phyloP scores from a whole-genome alignment of 495 filamentous ascomycete species.

The Immersiella caudata region DNA sequence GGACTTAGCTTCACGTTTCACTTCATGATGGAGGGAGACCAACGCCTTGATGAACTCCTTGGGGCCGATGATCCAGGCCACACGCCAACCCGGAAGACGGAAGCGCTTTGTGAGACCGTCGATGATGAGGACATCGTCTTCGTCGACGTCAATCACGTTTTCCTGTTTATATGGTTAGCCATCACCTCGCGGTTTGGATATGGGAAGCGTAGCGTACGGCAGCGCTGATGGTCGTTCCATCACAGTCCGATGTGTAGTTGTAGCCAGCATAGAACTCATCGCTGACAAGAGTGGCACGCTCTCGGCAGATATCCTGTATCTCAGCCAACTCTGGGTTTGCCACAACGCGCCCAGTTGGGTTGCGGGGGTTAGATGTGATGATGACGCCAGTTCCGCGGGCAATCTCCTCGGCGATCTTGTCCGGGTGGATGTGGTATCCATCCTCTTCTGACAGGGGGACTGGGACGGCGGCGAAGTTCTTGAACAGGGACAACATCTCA shows the following conservation, averaged over 20 bases:
- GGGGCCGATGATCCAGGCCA: slow-evolving; percentile 93
- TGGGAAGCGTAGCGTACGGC: slow-evolving; percentile 52
- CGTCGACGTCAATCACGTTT: slow-evolving; percentile 73
- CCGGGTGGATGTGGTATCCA: slow-evolving; percentile 85
- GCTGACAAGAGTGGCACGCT: slow-evolving; percentile 86
- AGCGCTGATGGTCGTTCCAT: slow-evolving; percentile 82
- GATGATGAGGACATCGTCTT: slow-evolving; percentile 82
- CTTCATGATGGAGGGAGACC: background rate
- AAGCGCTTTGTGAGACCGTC: slow-evolving; percentile 97
- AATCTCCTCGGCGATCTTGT: slow-evolving; percentile 90
- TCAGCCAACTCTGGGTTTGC: slow-evolving; percentile 76
- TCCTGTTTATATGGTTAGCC: slow-evolving; percentile 39
- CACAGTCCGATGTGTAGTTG: slow-evolving; percentile 90
- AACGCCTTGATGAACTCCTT: slow-evolving; percentile 93
- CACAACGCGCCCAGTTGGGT: slow-evolving; percentile 89
- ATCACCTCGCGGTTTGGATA: no score
- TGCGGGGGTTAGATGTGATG: slow-evolving; percentile 93
- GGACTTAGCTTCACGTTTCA: slow-evolving; percentile 16
- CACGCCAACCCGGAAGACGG: slow-evolving; percentile 93
- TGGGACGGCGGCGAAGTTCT: slow-evolving; percentile 88
- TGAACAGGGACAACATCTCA: slow-evolving; percentile 93
- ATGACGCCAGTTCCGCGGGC: slow-evolving; percentile 85
- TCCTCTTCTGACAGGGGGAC: slow-evolving; percentile 81
- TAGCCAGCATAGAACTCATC: slow-evolving; percentile 98
- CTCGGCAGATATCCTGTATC: slow-evolving; percentile 90